Evolutionary conservation across 176 grass and related monocot species (phyloP), one percentile per base, ranked within the genome.

Genomic region (Aegilops longissima): DNA sequence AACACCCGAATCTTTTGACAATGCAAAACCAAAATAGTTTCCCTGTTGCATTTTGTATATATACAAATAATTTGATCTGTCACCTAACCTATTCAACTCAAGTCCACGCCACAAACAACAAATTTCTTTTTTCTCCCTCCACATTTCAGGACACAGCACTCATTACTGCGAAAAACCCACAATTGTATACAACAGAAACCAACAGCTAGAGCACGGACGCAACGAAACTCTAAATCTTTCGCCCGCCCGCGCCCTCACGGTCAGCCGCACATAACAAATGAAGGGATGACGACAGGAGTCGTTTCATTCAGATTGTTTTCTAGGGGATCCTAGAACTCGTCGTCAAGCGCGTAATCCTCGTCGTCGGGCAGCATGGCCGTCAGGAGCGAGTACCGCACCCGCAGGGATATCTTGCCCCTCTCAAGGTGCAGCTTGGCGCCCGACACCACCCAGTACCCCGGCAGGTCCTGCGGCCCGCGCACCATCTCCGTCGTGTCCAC

Each of bases 401-500:
- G 85, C 54, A 98, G 65, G 0, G 97, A 96, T 23, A 98, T 98
- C 89, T 94, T 98, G 47, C 94, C 89, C 52, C 90, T 94, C 90
- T 96, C 94, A 21, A 98, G 83, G 74, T 96, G 87, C 38, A 98
- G 84, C 87, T 94, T 98, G 40, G 94, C 97, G 12, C 94, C 94
- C 36, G 97, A 98, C 83, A 98, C 94, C 13, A 93, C 92, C 97
- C 97, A 98, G 42, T 98, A 96, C 9, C 97, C 97, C 0, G 97
- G 97, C 56, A 83, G 86, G 18, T 98, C 94, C 80, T 98, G 97
- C 3, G 97, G 97, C 3, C 97, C 97, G 1, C 97, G 92, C 31
- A 70, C 58, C 90, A 98, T 94, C 82, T 99, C 97, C 1, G 94
- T 90, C 42, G 94, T 86, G 79, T 99, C 97, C 12, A 99, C 82